A percentile compares a stretch with the other conserved stretches of the same genome.
These are phyloP conservation scores for Lichtheimia hyalospora DNA, from an alignment of 371 early-diverging fungal genomes.

Conservation along the genomic window DNA sequence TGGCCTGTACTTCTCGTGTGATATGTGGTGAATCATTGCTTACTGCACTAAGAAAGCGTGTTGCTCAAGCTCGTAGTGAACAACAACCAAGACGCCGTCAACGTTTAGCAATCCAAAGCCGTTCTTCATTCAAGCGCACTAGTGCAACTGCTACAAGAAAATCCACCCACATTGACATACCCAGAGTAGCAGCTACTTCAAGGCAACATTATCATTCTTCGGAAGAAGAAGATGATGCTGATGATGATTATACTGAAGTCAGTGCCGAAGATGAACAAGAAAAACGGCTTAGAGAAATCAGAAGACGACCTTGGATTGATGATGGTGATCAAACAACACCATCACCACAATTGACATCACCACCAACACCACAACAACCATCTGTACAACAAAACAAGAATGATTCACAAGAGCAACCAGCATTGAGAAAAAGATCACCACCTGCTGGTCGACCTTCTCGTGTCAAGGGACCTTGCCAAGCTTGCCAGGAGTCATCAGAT, in stretches of 20 bases:
- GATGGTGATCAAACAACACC: background rate
- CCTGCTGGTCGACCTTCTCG: constrained; percentile 31
- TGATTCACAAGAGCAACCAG: constrained; percentile 3
- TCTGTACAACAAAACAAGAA: background rate
- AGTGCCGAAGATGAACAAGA: background rate
- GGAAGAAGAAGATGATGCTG: constrained; percentile 10
- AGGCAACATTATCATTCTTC: constrained; percentile 1
- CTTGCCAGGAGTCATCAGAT: constrained; percentile 46
- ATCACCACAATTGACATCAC: background rate
- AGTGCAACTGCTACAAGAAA: background rate
- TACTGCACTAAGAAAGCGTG: constrained; percentile 30
- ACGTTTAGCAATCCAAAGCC: constrained; percentile 15
- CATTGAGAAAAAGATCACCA: constrained; percentile 3
- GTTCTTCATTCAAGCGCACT: constrained; percentile 5
- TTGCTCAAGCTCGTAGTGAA: constrained; percentile 22
- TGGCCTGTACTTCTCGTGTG: constrained; percentile 27
- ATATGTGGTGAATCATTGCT: constrained; percentile 39
- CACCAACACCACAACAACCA: background rate
- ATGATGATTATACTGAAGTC: constrained; percentile 6
- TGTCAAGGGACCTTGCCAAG: constrained; percentile 49
- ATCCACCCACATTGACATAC: constrained; percentile 17
- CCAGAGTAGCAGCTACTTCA: background rate
- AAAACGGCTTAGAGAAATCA: background rate
- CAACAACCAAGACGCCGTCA: constrained; percentile 13
- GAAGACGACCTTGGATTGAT: constrained; percentile 2